A percentile compares a stretch with the other conserved stretches of the same genome.
These are phyloP conservation scores for Samsoniella hepiali DNA, from an alignment of 2,329 filamentous ascomycete genomes.

Conservation along the genomic window DNA sequence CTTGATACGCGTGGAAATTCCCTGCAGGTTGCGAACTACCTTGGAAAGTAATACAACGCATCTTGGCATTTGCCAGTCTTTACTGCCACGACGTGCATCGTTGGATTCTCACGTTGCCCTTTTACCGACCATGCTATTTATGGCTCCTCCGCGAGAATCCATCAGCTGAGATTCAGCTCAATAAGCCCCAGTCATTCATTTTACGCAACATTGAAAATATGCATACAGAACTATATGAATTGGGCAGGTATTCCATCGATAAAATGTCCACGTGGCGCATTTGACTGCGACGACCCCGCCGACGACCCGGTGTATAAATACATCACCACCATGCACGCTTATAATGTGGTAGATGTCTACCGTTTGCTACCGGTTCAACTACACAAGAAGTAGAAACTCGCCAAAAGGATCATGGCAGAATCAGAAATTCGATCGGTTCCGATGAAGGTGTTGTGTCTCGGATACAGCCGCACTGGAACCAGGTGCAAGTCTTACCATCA, in stretches of 20 bases:
- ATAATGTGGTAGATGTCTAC: background rate
- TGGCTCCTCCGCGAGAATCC: background rate
- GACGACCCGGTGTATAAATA: background rate
- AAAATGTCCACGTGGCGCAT: background rate
- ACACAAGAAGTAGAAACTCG: background rate
- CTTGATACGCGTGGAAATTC: too few relatives aligned
- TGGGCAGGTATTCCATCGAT: background rate
- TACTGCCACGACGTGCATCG: too few relatives aligned
- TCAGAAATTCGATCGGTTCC: background rate
- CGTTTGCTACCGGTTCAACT: background rate
- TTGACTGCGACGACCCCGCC: background rate
- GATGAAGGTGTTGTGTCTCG: constrained; percentile 17
- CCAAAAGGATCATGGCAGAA: background rate
- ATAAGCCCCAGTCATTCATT: background rate
- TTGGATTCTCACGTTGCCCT: too few relatives aligned
- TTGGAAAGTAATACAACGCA: too few relatives aligned
- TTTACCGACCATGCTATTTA: background rate
- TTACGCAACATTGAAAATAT: background rate
- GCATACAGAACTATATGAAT: background rate
- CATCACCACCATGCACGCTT: background rate
- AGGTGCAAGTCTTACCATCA: background rate
- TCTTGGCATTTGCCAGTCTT: too few relatives aligned
- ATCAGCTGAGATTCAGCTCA: background rate
- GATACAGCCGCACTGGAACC: constrained; percentile 15
- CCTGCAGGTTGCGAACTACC: too few relatives aligned